phyloP scores from a whole-genome alignment of 225 moss, liverwort and hornwort genomes.

The Neckera pumila region DNA sequence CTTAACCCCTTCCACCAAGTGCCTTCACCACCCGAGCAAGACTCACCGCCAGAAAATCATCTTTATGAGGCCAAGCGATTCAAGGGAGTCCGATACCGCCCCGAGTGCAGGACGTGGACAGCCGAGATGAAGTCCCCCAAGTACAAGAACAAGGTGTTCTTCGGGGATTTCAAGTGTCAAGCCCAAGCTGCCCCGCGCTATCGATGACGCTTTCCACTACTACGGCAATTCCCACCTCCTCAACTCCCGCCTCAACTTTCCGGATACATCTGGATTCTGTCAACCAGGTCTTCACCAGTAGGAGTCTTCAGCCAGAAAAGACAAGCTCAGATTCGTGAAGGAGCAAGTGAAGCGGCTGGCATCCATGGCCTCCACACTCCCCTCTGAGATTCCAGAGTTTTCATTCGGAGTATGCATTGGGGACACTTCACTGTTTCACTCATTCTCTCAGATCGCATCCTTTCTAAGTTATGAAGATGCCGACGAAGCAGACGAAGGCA shows the following conservation, averaged over 20 bases:
- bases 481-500: background rate
- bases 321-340: background rate
- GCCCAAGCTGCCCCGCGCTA: too few species aligned
- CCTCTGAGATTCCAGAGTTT: background rate
- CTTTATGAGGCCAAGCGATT: background rate
- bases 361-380: background rate
- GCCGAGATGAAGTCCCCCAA: background rate
- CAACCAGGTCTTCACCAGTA: too few species aligned
- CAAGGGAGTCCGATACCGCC: background rate
- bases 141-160: background rate
- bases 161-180: background rate
- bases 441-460: background rate
- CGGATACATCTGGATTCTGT: background rate
- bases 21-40: background rate
- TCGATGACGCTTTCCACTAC: background rate
- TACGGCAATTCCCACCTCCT: background rate
- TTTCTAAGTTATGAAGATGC: background rate
- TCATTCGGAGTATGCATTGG: background rate
- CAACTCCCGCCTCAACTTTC: background rate
- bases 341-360: background rate
- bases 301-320: background rate
- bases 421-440: background rate
- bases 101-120: background rate
- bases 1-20: background rate
- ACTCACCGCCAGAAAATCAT: background rate